Evolutionary conservation across 108 stramenopile species (phyloP), one percentile per base, ranked within the genome.

Genomic region (Epithemia pelagica): DNA sequence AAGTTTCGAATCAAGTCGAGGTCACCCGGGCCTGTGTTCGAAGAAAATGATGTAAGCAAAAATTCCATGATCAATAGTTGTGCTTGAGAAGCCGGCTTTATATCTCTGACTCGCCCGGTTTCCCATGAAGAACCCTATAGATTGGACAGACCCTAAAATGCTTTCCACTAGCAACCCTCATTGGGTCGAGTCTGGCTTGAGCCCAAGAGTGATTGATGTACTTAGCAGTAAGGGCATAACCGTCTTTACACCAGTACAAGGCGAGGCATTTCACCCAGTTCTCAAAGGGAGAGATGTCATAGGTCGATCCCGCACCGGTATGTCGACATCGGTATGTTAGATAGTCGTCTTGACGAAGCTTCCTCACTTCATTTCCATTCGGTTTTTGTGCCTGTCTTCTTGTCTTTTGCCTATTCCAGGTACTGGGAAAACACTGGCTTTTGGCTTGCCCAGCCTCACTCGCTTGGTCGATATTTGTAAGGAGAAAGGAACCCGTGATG

Each of bases 351-450:
- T 46, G n/a, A n/a, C n/a, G n/a, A n/a, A n/a, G n/a, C n/a, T n/a
- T n/a, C n/a, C n/a, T n/a, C n/a, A n/a, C n/a, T n/a, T n/a, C n/a
- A n/a, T n/a, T n/a, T n/a, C n/a, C n/a, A n/a, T n/a, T n/a, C n/a
- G n/a, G n/a, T n/a, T n/a, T n/a, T n/a, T n/a, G n/a, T n/a, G n/a
- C n/a, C n/a, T n/a, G n/a, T n/a, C n/a, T n/a, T n/a, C n/a, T n/a
- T n/a, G n/a, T n/a, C n/a, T n/a, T n/a, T n/a, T n/a, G n/a, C n/a
- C n/a, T n/a, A n/a, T n/a, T n/a, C n/a, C 15, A 46, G 99, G 99
- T 32, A 97, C 96, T 30, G 99, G 99, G 57, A 99, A 99, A 82
- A 99, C 99, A 23, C 78, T 99, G 20, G 99, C 99, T 10, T 99
- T 99, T 81, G 99, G 96, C 25, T 77, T 99, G 32, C 99, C 99